Base-by-base conservation (phyloP, 192 early-diverging fungal species). In the Chytriomyces sp. region DNA sequence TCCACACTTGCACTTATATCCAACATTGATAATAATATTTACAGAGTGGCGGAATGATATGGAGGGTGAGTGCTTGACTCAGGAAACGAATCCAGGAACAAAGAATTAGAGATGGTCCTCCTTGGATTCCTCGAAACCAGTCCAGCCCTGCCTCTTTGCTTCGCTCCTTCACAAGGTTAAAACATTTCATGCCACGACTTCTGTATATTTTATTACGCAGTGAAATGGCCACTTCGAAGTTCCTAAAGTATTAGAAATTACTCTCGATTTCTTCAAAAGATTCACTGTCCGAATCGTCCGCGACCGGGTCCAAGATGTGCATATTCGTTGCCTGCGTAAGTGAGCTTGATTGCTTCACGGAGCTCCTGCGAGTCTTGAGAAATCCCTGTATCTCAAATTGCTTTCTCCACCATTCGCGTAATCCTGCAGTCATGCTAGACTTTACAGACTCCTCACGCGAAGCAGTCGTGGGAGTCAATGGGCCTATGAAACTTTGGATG, bases 351-450 rank as follows among this genome's bases (percentile, higher is more conserved):
- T 49, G 44, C 1, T 49, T 49, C 44, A 22, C 44, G 14, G 44
- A 0, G 17, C 22, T 58, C 28, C 56, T 17, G 2, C 56, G 56
- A 26, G 14, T 58, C 34, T 68, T 68, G 19, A 55, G 6, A 1
- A 33, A 7, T 25, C 65, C 52, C 37, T 68, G 52, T 30, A 33
- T 3, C 30, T 68, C 65, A 55, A 68, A 68, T 19, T 53, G 44
- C 54, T 28, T 68, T 68, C 34, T 53, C 65, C 65, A 68, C 65
- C 65, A 68, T 39, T 39, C 33, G 3, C 6, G 8, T 30, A 68
- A 39, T 36, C 52, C 52, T 10, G 4, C 7, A 17, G 65, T 31
- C 54, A 68, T 64, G n/a, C 14, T 31, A 38, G 14, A 38, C 38
- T 62, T 30, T 8, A n/a, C 26, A 12, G 10, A 12, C 17, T 31